Percentiles rank a stretch among this genome's conserved stretches.
Evolutionary conservation across 139 green algal species (phyloP).

Genomic region (Gonium pectorale): DNA sequence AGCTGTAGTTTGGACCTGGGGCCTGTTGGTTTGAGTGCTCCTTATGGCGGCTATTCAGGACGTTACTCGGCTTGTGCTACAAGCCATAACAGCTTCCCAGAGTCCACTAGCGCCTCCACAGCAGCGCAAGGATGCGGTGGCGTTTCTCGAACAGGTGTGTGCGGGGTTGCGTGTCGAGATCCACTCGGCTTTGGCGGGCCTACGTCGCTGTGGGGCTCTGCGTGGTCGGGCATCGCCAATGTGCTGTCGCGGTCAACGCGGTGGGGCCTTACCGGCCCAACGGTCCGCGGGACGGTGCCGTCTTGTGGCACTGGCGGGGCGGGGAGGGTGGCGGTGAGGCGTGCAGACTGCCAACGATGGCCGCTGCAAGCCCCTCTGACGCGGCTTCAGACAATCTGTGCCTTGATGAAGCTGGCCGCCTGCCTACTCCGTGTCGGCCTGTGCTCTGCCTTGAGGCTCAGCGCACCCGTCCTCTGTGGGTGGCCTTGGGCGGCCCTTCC

Average conservation of each 20-base stretch:
- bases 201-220: neutral
- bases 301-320: neutral
- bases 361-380: too few species aligned
- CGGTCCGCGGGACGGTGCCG: neutral
- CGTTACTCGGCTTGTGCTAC: slow-evolving; percentile 42
- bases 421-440: too few species aligned
- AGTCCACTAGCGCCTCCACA: slow-evolving; percentile 34
- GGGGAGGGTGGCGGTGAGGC: too few species aligned
- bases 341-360: too few species aligned
- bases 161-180: neutral
- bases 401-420: too few species aligned
- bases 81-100: slow-evolving; percentile 42
- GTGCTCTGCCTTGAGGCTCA: too few species aligned
- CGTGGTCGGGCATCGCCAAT: too few species aligned
- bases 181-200: neutral
- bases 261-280: too few species aligned
- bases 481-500: neutral
- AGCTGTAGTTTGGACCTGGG: too few species aligned
- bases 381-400: too few species aligned
- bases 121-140: slow-evolving; percentile 56
- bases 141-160: slow-evolving; percentile 56
- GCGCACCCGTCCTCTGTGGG: neutral
- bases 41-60: slow-evolving; percentile 31
- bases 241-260: too few species aligned
- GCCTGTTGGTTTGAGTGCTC: too few species aligned